Percentiles rank a stretch among this genome's conserved stretches.
Evolutionary conservation across 306 rosid genomes (phyloP).

Genomic region (Rosa rugosa): DNA sequence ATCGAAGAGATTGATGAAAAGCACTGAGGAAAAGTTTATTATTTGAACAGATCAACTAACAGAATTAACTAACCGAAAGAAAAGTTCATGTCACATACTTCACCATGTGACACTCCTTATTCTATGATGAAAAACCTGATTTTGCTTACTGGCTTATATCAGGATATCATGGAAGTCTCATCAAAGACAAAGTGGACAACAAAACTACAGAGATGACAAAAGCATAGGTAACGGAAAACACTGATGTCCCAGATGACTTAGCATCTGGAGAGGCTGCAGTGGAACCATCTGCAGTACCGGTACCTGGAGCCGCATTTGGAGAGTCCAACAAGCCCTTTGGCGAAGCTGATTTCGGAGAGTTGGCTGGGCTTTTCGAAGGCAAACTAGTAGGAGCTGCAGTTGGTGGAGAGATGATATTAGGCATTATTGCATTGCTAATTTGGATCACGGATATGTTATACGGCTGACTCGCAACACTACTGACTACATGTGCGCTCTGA

Average conservation of each 20-base stretch:
- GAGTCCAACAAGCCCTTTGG: background rate
- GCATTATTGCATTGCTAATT: constrained; percentile 30
- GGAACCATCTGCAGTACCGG: constrained; percentile 2
- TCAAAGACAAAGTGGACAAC: background rate
- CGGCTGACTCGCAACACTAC: constrained; percentile 26
- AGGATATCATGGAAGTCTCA: background rate
- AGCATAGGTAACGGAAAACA: background rate
- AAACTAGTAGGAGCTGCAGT: background rate
- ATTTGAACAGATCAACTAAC: background rate
- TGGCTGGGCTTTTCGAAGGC: background rate
- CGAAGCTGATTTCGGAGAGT: background rate
- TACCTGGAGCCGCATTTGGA: background rate
- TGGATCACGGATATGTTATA: constrained; percentile 41
- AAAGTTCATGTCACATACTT: background rate
- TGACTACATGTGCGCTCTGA: constrained; percentile 13
- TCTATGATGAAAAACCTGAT: background rate
- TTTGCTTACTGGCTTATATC: background rate
- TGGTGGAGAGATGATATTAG: constrained; percentile 6
- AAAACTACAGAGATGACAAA: background rate
- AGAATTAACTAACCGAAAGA: background rate
- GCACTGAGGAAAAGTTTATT: background rate
- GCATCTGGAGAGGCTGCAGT: background rate
- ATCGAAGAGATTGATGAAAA: background rate
- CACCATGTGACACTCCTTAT: constrained; percentile 2
- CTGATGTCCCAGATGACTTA: background rate